A percentile compares a stretch with the other conserved stretches of the same genome.
phyloP scores from a whole-genome alignment of 495 filamentous ascomycete species.

The Chaetomidium leptoderma region DNA sequence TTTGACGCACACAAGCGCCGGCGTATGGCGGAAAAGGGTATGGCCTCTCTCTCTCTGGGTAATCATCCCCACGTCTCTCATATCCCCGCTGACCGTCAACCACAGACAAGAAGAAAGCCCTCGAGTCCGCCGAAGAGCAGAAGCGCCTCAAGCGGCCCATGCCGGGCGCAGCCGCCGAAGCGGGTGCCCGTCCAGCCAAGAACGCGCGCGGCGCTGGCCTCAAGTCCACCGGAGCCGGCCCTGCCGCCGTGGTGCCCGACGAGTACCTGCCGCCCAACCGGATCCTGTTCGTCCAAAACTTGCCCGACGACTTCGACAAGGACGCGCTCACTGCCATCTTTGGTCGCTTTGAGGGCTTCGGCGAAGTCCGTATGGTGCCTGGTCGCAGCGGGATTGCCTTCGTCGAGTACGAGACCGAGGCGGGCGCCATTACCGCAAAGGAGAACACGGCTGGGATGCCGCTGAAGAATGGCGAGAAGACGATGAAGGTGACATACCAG shows the following conservation, averaged over 20 bases:
- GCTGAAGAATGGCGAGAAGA: conserved; percentile 62
- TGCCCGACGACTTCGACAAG: conserved; percentile 81
- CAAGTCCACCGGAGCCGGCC: conserved; percentile 68
- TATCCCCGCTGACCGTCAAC: conserved; percentile 1
- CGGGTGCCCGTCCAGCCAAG: conserved; percentile 64
- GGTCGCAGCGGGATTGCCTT: conserved; percentile 88
- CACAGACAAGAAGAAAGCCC: conserved; percentile 85
- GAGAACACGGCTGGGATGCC: conserved; percentile 89
- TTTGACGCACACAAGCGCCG: conserved; percentile 84
- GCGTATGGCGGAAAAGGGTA: conserved; percentile 87
- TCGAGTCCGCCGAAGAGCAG: conserved; percentile 73
- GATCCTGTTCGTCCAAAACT: conserved; percentile 89
- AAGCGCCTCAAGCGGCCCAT: conserved; percentile 77
- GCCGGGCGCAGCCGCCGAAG: conserved; percentile 44
- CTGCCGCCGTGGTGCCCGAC: conserved; percentile 79
- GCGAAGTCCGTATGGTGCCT: conserved; percentile 84
- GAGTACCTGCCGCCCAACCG: conserved; percentile 98
- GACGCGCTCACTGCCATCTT: conserved; percentile 78
- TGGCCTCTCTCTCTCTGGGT: conserved; percentile 15
- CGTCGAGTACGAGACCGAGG: conserved; percentile 89
- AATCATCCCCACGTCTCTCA: background rate
- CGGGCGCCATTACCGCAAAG: conserved; percentile 89
- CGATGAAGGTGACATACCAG: conserved; percentile 84
- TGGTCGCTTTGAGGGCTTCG: conserved; percentile 87
- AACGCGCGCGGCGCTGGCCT: conserved; percentile 71